Evolutionary conservation across 2,329 filamentous ascomycete species (phyloP).

Genomic region (Colletotrichum chrysophilum): DNA sequence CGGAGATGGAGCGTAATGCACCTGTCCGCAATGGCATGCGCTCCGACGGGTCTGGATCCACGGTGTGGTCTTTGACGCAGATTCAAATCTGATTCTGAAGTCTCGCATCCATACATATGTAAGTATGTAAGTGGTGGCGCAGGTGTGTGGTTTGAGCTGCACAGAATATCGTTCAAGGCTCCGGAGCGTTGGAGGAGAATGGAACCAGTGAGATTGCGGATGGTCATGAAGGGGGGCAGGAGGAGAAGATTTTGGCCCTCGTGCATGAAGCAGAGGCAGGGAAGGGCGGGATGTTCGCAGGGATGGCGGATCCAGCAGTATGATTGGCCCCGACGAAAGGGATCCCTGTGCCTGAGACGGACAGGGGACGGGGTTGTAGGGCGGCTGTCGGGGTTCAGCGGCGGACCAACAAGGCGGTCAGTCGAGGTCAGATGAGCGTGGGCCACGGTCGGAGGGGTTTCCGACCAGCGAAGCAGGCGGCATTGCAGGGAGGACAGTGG

Average conservation of each 20-base stretch:
- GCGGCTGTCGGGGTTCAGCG: constrained; percentile 13
- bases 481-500: neutral
- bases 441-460: constrained; percentile 3
- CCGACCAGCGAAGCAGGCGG: neutral
- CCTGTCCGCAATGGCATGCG: neutral
- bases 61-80: neutral
- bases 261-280: constrained; percentile 19
- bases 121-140: neutral
- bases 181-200: neutral
- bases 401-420: constrained; percentile 13
- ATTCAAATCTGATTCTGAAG: neutral
- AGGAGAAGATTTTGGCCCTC: constrained; percentile 10
- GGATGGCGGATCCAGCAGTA: neutral
- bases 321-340: neutral
- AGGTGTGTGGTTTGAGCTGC: neutral
- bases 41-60: neutral
- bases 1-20: constrained; percentile 2
- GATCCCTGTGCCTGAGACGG: constrained; percentile 15
- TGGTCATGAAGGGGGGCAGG: neutral
- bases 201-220: constrained; percentile 2
- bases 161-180: neutral
- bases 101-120: neutral
- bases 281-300: constrained; percentile 16
- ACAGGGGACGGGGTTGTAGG: neutral
- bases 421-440: constrained; percentile 19